A percentile compares a stretch with the other conserved stretches of the same genome.
Conservation (phyloP, 352 stramenopile genomes). For the Blastocystis hominis region DNA sequence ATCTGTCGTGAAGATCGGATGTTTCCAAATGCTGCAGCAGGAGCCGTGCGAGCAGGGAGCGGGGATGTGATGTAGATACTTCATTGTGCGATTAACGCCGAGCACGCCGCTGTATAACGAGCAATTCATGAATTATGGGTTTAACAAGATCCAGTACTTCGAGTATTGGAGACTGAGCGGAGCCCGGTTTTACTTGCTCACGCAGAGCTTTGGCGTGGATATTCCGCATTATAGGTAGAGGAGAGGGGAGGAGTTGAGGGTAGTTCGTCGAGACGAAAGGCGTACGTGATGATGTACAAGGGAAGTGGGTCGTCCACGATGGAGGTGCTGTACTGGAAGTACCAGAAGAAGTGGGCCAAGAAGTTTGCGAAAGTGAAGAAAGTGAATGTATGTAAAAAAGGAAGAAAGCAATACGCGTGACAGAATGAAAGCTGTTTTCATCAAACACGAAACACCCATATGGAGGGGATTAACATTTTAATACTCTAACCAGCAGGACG, state of each 20-base stretch:
- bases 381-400: slow-evolving; percentile 13
- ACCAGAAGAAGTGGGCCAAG: neutral
- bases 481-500: slow-evolving; percentile 35
- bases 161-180: slow-evolving; percentile 37
- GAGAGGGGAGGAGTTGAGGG: neutral
- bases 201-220: slow-evolving; percentile 47
- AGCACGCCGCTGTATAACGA: slow-evolving; percentile 35
- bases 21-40: slow-evolving; percentile 16
- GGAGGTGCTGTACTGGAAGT: neutral
- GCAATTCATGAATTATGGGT: slow-evolving; percentile 51
- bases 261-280: slow-evolving; percentile 7
- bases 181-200: neutral
- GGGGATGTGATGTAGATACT: neutral
- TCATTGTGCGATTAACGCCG: slow-evolving; percentile 40
- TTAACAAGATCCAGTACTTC: slow-evolving; percentile 59
- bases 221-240: slow-evolving; percentile 33
- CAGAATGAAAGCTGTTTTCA: neutral
- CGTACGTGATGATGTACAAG: neutral
- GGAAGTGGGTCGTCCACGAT: neutral
- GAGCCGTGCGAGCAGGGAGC: neutral
- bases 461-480: neutral
- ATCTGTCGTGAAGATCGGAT: neutral
- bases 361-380: neutral
- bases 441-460: neutral
- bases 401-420: neutral